phyloP scores from a whole-genome alignment of 805 yeast species.

The Wickerhamiella lipophila region DNA sequence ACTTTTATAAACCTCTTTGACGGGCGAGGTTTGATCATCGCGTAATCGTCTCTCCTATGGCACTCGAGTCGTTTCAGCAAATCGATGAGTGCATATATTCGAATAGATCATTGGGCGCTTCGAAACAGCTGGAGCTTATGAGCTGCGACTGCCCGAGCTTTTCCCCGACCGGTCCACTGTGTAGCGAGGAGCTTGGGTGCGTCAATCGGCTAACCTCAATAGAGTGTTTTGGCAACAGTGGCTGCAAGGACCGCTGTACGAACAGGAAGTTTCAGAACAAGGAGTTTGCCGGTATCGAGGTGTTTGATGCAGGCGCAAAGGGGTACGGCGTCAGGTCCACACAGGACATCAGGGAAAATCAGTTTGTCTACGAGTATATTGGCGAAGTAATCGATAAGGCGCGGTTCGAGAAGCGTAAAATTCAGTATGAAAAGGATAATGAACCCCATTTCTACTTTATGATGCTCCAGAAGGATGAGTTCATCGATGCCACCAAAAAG shows the following conservation, averaged over 20 bases:
- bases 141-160: slow-evolving; percentile 69
- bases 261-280: slow-evolving; percentile 79
- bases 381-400: slow-evolving; percentile 86
- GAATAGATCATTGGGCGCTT: slow-evolving; percentile 47
- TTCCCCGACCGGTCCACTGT: slow-evolving; percentile 41
- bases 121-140: slow-evolving; percentile 73
- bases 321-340: slow-evolving; percentile 85
- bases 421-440: slow-evolving; percentile 45
- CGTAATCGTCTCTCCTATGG: slow-evolving; percentile 24
- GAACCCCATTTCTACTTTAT: slow-evolving; percentile 82
- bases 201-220: slow-evolving; percentile 84
- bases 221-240: slow-evolving; percentile 65
- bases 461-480: slow-evolving; percentile 89
- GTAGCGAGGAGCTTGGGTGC: slow-evolving; percentile 79
- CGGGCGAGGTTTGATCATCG: neutral
- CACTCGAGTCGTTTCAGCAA: slow-evolving; percentile 33
- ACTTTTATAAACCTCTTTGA: too few species aligned
- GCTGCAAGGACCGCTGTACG: slow-evolving; percentile 49
- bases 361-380: slow-evolving; percentile 81
- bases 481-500: slow-evolving; percentile 83
- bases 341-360: slow-evolving; percentile 40
- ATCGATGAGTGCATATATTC: slow-evolving; percentile 52
- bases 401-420: slow-evolving; percentile 61
- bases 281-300: slow-evolving; percentile 62
- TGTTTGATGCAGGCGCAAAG: slow-evolving; percentile 70